These are phyloP conservation scores for Chalaropsis thielavioides DNA, from an alignment of 2,329 filamentous ascomycete species.

Conservation along the genomic window DNA sequence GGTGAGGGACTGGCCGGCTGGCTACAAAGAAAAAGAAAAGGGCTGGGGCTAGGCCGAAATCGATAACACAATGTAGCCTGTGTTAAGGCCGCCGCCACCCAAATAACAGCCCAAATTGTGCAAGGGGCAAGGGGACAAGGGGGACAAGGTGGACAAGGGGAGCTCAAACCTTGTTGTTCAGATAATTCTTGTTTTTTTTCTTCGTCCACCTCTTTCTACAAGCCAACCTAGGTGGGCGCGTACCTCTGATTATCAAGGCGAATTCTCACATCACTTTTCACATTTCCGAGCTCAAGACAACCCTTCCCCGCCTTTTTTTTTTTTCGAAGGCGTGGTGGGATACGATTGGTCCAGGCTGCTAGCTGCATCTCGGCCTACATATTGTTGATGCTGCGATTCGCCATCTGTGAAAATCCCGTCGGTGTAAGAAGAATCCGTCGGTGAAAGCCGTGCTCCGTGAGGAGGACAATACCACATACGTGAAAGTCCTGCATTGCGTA, in stretches of 20 bases:
- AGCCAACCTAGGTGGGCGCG: neutral
- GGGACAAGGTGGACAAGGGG: neutral
- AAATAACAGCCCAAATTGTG: conserved; percentile 1
- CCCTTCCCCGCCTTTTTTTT: neutral
- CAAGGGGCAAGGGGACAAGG: neutral
- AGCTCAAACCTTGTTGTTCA: conserved; percentile 2
- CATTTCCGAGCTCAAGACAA: neutral
- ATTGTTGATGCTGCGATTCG: neutral
- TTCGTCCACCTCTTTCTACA: neutral
- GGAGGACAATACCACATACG: neutral
- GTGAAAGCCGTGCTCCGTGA: neutral
- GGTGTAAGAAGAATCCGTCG: neutral
- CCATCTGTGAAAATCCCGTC: conserved; percentile 5
- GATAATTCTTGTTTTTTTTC: neutral
- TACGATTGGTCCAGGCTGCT: neutral
- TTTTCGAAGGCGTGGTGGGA: neutral
- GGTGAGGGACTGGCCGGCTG: neutral
- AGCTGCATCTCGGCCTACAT: neutral
- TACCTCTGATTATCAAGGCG: neutral
- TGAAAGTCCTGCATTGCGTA: neutral
- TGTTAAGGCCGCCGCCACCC: conserved; percentile 1
- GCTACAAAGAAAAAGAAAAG: neutral
- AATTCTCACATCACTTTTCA: neutral
- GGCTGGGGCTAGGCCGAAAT: conserved; percentile 7
- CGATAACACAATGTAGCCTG: neutral